Base-by-base conservation (phyloP, 1,139 yeast genomes). In the Diutina catenulata region DNA sequence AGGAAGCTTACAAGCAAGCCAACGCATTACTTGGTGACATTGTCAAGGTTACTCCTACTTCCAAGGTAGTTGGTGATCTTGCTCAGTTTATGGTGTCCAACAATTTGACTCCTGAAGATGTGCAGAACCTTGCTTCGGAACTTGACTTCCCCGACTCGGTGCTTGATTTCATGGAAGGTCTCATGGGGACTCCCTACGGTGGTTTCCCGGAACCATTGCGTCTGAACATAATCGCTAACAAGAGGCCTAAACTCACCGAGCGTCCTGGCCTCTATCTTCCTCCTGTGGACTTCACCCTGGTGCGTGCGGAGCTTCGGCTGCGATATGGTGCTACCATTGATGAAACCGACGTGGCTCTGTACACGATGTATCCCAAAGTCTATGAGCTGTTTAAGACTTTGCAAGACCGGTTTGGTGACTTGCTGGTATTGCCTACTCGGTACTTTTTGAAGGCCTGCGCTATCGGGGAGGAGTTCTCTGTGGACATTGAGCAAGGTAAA, bases 121-220 rank as follows among this genome's bases (percentile, higher is more conserved):
- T 93, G 43, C 68, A 68, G 57, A 81, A 80, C 55, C 74, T 91
- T 53, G 98, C 98, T 2, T 65, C 76, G 38, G 86, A 86, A 49
- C 74, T 91, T 52, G 97, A 91, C 62, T 91, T 91, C 94, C 99
- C 99, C 42, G 96, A 81, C 54, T 88, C 97, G 14, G 95, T 91
- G 25, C 73, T 91, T 56, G 98, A 93, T 64, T 91, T 91, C 72
- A 87, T 91, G 76, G 95, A 93, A 68, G 99, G 99, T 51, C 73
- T 91, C 56, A 91, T 93, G 87, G 99, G 99, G 56, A 91, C 91
- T 52, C 99, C 99, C 50, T 87, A 84, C 57, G 98, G 98, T 49
- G 99, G 99, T 6, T 91, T 93, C 94, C 98, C 98, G 40, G 99
- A 91, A 64, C 98, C 99, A 37, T 71, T 91, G 60, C 80, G 98